Percentiles rank a stretch among this genome's conserved stretches.
Evolutionary conservation across 768 basidiomycete genomes (phyloP).

Genomic region (Trametes cinnabarina): DNA sequence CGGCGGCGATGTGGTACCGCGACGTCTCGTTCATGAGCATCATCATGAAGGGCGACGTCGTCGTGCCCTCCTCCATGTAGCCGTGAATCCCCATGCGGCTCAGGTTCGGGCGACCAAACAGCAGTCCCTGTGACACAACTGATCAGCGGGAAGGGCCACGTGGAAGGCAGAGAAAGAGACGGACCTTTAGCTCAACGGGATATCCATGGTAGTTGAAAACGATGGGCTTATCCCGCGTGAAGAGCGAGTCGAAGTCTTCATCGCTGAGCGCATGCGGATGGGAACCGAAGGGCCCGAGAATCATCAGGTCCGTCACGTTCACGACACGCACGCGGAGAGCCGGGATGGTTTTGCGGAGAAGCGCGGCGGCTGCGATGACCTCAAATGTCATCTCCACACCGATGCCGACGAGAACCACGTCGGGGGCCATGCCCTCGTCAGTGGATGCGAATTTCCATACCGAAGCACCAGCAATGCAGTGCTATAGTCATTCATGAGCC

Average conservation of each 20-base stretch:
- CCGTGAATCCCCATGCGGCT: slow-evolving; percentile 57
- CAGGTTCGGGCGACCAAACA: slow-evolving; percentile 53
- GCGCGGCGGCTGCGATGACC: slow-evolving; percentile 79
- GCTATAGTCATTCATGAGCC: slow-evolving; percentile 36
- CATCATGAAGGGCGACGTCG: slow-evolving; percentile 87
- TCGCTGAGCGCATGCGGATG: slow-evolving; percentile 75
- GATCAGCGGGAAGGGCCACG: background rate
- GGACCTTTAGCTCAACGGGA: slow-evolving; percentile 62
- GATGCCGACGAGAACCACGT: slow-evolving; percentile 82
- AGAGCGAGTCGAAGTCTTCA: slow-evolving; percentile 63
- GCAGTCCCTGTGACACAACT: slow-evolving; percentile 34
- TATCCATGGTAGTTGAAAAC: slow-evolving; percentile 87
- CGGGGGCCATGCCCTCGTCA: slow-evolving; percentile 68
- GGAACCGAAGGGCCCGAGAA: slow-evolving; percentile 62
- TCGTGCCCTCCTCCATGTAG: slow-evolving; percentile 73
- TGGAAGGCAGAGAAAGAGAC: background rate
- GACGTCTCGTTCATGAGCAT: slow-evolving; percentile 71
- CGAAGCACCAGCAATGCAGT: slow-evolving; percentile 85
- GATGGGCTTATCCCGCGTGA: slow-evolving; percentile 66
- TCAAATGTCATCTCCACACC: slow-evolving; percentile 90
- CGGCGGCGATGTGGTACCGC: slow-evolving; percentile 61
- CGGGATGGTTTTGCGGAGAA: slow-evolving; percentile 69
- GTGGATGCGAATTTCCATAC: slow-evolving; percentile 83
- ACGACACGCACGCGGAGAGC: slow-evolving; percentile 80
- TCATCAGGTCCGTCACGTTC: slow-evolving; percentile 88